Conservation (phyloP, 805 yeast genomes). For the Nakazawaea wyomingensis region DNA sequence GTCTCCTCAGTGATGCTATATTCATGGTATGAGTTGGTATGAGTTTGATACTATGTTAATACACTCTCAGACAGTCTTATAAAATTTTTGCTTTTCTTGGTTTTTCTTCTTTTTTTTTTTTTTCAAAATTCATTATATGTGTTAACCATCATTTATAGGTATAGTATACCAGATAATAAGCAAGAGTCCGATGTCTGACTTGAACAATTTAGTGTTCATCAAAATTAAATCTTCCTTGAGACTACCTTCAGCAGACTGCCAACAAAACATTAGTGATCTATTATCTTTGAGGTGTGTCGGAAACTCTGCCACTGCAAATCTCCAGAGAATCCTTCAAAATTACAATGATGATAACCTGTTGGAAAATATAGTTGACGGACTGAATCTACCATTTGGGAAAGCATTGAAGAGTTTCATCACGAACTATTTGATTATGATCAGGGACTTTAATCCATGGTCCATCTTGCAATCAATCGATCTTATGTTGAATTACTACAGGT, state of each 20-base stretch:
- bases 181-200: constrained; percentile 1
- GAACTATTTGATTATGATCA: constrained; percentile 37
- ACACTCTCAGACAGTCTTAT: neutral
- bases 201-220: constrained; percentile 4
- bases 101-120: neutral
- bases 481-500: constrained; percentile 40
- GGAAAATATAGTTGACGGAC: constrained; percentile 18
- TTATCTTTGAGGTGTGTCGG: constrained; percentile 23
- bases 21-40: neutral
- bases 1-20: constrained; percentile 11
- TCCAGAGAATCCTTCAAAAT: constrained; percentile 20
- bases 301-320: constrained; percentile 24
- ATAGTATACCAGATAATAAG: too few relatives aligned
- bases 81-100: neutral
- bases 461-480: constrained; percentile 49
- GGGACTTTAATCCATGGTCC: constrained; percentile 55
- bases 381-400: constrained; percentile 8
- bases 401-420: constrained; percentile 40
- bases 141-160: neutral
- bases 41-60: neutral
- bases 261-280: constrained; percentile 18
- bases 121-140: neutral
- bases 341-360: constrained; percentile 17
- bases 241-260: constrained; percentile 20
- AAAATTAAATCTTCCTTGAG: constrained; percentile 13